Evolutionary conservation across 805 yeast species (phyloP).

Genomic region (Alloascoidea africana): DNA sequence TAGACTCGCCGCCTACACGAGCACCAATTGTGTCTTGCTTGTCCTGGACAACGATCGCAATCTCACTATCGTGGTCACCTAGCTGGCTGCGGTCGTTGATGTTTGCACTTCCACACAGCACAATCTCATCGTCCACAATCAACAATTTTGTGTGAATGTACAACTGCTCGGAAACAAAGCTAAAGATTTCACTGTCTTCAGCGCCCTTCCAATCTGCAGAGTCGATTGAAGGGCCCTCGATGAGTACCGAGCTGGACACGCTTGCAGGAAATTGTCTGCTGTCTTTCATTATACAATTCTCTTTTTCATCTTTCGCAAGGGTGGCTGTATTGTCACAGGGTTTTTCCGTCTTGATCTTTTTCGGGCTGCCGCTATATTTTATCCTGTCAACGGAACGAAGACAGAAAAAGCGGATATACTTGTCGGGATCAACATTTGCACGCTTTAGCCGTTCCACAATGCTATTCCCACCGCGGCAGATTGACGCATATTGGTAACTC

Average conservation of each 20-base stretch:
- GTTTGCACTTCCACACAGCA: constrained; percentile 6
- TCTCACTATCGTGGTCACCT: constrained; percentile 7
- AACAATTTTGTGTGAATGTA: constrained; percentile 5
- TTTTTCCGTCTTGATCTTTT: constrained; percentile 2
- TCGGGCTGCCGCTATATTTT: constrained; percentile 2
- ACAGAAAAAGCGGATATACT: constrained; percentile 4
- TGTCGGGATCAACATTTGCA: constrained; percentile 5
- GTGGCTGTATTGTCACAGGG: constrained; percentile 2
- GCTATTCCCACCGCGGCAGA: constrained; percentile 5
- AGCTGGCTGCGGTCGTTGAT: constrained; percentile 5
- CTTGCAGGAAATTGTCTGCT: not conserved
- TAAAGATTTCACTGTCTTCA: constrained; percentile 3
- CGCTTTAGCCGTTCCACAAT: constrained; percentile 4
- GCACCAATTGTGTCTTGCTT: constrained; percentile 1
- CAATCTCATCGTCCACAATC: constrained; percentile 5
- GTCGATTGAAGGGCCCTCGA: constrained; percentile 2
- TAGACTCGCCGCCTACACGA: constrained; percentile 2
- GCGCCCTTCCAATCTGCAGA: constrained; percentile 3
- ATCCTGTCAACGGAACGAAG: constrained; percentile 5
- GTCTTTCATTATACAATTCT: not conserved
- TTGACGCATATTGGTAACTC: constrained; percentile 5
- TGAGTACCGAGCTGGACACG: constrained; percentile 3
- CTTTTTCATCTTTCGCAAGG: not conserved
- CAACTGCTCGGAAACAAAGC: constrained; percentile 5
- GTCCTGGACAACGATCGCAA: constrained; percentile 4